A percentile compares a stretch with the other conserved stretches of the same genome.
These are phyloP conservation scores for Nannizzia gypsea DNA, from an alignment of 2,329 filamentous ascomycete species.

Conservation along the genomic window DNA sequence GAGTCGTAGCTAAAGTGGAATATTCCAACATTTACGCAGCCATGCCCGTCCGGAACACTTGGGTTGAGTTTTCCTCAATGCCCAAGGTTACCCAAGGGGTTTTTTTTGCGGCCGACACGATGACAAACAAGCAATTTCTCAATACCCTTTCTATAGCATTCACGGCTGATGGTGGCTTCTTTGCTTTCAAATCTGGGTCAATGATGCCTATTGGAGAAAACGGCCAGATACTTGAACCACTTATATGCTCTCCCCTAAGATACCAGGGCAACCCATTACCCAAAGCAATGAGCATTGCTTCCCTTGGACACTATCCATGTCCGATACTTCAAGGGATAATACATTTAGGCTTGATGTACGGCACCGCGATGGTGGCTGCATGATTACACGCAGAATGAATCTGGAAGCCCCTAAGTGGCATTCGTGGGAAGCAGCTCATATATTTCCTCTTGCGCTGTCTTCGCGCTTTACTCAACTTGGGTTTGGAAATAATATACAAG, in stretches of 20 bases:
- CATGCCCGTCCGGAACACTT: not conserved
- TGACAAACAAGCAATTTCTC: conserved; percentile 2
- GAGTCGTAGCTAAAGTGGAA: too few relatives aligned
- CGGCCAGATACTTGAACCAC: not conserved
- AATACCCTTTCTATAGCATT: not conserved
- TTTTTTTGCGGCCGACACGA: not conserved
- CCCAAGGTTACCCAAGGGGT: not conserved
- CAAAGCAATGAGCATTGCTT: not conserved
- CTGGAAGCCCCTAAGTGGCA: not conserved
- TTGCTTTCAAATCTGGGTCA: not conserved
- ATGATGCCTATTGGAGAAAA: not conserved
- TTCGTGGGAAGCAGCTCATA: conserved; percentile 17
- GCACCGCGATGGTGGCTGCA: conserved; percentile 2
- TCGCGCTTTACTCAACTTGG: conserved; percentile 13
- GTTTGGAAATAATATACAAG: conserved; percentile 2
- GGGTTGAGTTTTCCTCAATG: conserved; percentile 1
- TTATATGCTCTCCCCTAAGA: not conserved
- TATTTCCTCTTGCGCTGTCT: conserved; percentile 16
- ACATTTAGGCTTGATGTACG: not conserved
- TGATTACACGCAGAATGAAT: conserved; percentile 7
- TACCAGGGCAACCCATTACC: not conserved
- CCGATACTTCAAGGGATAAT: not conserved
- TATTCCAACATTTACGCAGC: not conserved
- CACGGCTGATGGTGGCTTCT: not conserved
- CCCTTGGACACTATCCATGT: not conserved